phyloP scores from a whole-genome alignment of 2,329 filamentous ascomycete species.

The Alternaria alternata region DNA sequence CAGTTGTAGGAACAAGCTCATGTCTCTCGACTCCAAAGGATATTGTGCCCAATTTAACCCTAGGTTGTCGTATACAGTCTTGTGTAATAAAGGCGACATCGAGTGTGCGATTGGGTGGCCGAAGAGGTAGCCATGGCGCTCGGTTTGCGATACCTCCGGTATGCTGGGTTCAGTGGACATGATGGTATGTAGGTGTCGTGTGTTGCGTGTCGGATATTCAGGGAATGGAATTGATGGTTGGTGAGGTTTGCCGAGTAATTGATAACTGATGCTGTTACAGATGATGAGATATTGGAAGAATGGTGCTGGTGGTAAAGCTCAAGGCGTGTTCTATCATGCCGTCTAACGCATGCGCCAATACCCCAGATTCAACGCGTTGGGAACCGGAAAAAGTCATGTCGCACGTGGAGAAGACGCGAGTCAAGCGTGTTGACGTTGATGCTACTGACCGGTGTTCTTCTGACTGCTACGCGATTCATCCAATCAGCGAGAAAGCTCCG shows the following conservation, averaged over 20 bases:
- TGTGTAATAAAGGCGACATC: slow-evolving; percentile 63
- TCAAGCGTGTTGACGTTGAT: slow-evolving; percentile 8
- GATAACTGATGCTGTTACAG: not conserved
- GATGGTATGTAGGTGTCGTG: not conserved
- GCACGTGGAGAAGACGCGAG: slow-evolving; percentile 7
- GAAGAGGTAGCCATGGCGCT: slow-evolving; percentile 64
- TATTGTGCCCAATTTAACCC: slow-evolving; percentile 63
- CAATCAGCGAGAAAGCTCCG: slow-evolving; percentile 14
- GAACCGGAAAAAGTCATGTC: slow-evolving; percentile 22
- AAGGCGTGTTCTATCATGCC: not conserved
- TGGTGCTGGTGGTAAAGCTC: not conserved
- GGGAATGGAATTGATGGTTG: not conserved
- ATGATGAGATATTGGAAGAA: not conserved
- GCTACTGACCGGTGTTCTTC: slow-evolving; percentile 10
- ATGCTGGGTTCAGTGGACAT: slow-evolving; percentile 25
- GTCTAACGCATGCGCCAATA: not conserved
- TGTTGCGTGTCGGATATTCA: not conserved
- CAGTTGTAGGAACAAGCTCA: slow-evolving; percentile 56
- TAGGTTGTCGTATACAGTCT: slow-evolving; percentile 62
- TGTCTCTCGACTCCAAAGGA: slow-evolving; percentile 57
- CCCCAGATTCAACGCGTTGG: slow-evolving; percentile 4
- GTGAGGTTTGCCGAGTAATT: not conserved
- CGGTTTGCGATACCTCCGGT: slow-evolving; percentile 28
- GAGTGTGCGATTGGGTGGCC: slow-evolving; percentile 66
- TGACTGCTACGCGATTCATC: not conserved